phyloP scores from a whole-genome alignment of 108 stramenopile species.

The Nitzschia palea region DNA sequence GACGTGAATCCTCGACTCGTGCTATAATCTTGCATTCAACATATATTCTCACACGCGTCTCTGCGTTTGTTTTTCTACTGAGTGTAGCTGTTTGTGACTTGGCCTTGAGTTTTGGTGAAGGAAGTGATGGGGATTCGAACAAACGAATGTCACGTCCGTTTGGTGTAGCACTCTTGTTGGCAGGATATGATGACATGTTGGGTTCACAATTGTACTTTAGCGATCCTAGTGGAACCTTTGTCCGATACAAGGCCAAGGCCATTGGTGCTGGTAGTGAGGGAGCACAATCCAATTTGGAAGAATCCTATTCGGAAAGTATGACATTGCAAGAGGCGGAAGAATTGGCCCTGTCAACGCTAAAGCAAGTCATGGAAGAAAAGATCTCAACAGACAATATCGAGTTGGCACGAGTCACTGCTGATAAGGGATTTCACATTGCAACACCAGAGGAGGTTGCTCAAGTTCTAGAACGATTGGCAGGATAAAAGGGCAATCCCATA shows the following conservation, averaged over 20 bases:
- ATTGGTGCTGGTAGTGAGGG: slow-evolving; percentile 98
- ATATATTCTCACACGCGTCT: neutral
- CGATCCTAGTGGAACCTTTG: slow-evolving; percentile 98
- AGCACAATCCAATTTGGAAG: slow-evolving; percentile 93
- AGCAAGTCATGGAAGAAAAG: slow-evolving; percentile 99
- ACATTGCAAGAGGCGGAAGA: slow-evolving; percentile 95
- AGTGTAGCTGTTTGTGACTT: slow-evolving; percentile 92
- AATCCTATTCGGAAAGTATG: slow-evolving; percentile 92
- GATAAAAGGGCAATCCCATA: no score
- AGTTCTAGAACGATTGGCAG: slow-evolving; percentile 74
- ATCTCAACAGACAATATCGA: slow-evolving; percentile 96
- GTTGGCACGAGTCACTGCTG: slow-evolving; percentile 90
- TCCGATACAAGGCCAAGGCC: slow-evolving; percentile 99
- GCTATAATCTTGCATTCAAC: neutral
- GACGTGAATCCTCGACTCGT: no score
- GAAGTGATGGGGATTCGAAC: slow-evolving; percentile 83
- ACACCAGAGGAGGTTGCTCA: slow-evolving; percentile 83
- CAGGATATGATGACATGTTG: slow-evolving; percentile 90
- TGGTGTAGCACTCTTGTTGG: slow-evolving; percentile 97
- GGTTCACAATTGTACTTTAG: slow-evolving; percentile 98
- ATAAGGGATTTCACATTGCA: slow-evolving; percentile 88
- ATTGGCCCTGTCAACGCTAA: slow-evolving; percentile 89
- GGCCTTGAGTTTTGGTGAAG: slow-evolving; percentile 98
- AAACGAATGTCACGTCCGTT: slow-evolving; percentile 98
- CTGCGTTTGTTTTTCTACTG: neutral